These are phyloP conservation scores for Lentinula boryana DNA, from an alignment of 768 basidiomycete species.

Conservation along the genomic window DNA sequence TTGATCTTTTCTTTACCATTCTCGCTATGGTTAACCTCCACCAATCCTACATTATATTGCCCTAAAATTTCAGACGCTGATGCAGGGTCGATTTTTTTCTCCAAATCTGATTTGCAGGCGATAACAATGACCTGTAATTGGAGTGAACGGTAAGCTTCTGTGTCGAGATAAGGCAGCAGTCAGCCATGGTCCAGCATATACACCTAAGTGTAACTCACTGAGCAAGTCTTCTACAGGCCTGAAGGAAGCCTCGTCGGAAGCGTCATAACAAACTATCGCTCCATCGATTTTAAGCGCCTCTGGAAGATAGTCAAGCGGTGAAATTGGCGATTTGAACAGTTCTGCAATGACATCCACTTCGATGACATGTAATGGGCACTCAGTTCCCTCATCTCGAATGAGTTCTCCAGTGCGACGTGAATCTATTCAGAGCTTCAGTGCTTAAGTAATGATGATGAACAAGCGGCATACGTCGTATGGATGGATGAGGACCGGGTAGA, in stretches of 20 bases:
- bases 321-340: slow-evolving; percentile 21
- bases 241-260: slow-evolving; percentile 56
- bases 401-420: slow-evolving; percentile 28
- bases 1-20: slow-evolving; percentile 68
- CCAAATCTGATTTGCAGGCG: slow-evolving; percentile 82
- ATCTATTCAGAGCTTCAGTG: slow-evolving; percentile 17
- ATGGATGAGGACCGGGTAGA: slow-evolving; percentile 22
- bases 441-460: neutral
- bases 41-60: slow-evolving; percentile 68
- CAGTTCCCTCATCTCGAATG: slow-evolving; percentile 28
- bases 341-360: slow-evolving; percentile 45
- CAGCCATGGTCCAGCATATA: slow-evolving; percentile 1
- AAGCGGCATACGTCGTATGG: slow-evolving; percentile 32
- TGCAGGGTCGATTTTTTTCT: slow-evolving; percentile 50
- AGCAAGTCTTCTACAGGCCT: slow-evolving; percentile 60
- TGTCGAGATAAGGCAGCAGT: neutral
- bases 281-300: slow-evolving; percentile 65
- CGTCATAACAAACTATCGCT: slow-evolving; percentile 83
- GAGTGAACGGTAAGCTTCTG: slow-evolving; percentile 54
- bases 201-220: slow-evolving; percentile 42
- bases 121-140: slow-evolving; percentile 68
- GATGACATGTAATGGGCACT: slow-evolving; percentile 43
- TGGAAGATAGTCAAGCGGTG: slow-evolving; percentile 37
- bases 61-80: slow-evolving; percentile 44
- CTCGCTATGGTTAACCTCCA: slow-evolving; percentile 58